Evolutionary conservation across 2,329 filamentous ascomycete genomes (phyloP), one percentile per base, ranked within the genome.

Genomic region (Lasiodiplodia gonubiensis): DNA sequence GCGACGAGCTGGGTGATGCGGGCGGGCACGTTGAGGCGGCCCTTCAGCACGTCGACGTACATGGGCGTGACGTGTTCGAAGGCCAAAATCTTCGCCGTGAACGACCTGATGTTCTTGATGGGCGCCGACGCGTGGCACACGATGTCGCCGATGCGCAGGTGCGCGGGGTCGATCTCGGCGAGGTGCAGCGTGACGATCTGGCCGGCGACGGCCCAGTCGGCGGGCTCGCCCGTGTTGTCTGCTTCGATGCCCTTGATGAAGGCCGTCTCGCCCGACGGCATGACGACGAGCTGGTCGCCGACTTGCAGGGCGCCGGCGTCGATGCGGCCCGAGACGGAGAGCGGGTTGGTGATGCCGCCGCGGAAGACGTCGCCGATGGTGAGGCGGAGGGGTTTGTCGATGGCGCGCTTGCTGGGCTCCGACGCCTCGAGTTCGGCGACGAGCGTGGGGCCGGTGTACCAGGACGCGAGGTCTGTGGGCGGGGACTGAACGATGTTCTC

Each of bases 11-110:
- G 86, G 64, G 85, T 84, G 49, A 99, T 91, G 57, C 87, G 86
- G 0, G 92, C 95, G 0, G 92, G 86, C 0, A 89, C 88, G 77
- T 97, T 92, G 61, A 98, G 80, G 10, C 93, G 86, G 0, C 95
- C 95, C 23, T 93, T 85, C 77, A 97, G 94, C 10, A 99, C 88
- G 74, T 98, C 94, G 11, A 98, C 88, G 27, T 88, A 88, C 88
- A 94, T 95, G 0, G 94, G 94, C 80, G 94, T 90, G 18, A 99
- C 80, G 70, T 94, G 90, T 69, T 97, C 93, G 74, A 98, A 97
- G 0, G 94, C 93, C 67, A 97, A 85, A 12, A 95, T 89, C 79
- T 97, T 97, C 69, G 91, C 88, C 1, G 88, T 92, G 73, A 98
- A 94, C 0, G 83, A 86, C 67, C 90, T 90, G 68, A 92, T 83